Conservation (phyloP, 1,284 basidiomycete genomes). For the Malassezia pachydermatis region DNA sequence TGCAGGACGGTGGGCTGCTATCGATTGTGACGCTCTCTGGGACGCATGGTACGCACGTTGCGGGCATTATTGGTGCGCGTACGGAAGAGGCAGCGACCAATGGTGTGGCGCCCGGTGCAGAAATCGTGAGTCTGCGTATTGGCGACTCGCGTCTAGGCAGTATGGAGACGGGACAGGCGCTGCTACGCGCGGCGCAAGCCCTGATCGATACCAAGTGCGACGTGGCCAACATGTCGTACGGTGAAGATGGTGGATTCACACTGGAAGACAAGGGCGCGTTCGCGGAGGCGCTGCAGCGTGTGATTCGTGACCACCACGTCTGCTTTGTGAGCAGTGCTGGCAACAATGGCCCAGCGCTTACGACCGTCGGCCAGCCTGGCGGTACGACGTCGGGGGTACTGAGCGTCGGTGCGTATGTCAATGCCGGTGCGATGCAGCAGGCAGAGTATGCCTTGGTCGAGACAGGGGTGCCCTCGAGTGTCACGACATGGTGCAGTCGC, state of each 20-base stretch:
- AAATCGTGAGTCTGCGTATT: conserved; percentile 45
- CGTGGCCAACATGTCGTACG: conserved; percentile 48
- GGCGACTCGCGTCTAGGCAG: conserved; percentile 39
- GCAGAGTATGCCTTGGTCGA: conserved; percentile 48
- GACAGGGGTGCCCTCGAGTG: conserved; percentile 37
- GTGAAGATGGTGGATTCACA: conserved; percentile 45
- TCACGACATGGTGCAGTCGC: conserved; percentile 49
- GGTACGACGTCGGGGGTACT: conserved; percentile 45
- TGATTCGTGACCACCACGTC: conserved; percentile 40
- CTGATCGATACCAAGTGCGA: conserved; percentile 45
- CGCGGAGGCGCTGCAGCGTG: conserved; percentile 31
- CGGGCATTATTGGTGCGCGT: conserved; percentile 45
- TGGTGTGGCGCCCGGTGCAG: conserved; percentile 46
- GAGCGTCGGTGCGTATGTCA: conserved; percentile 48
- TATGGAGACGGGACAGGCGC: conserved; percentile 48
- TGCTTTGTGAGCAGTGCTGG: conserved; percentile 45
- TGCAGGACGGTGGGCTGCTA: conserved; percentile 32
- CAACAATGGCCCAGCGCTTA: conserved; percentile 48
- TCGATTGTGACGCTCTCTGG: conserved; percentile 45
- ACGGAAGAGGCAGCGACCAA: conserved; percentile 39
- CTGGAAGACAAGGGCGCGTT: conserved; percentile 47
- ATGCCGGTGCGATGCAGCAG: conserved; percentile 46
- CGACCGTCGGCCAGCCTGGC: conserved; percentile 47
- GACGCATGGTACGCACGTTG: conserved; percentile 48
- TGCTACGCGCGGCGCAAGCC: conserved; percentile 48